Evolutionary conservation across 106 monocot genomes (phyloP).

Genomic region (Dioscorea zingiberensis): DNA sequence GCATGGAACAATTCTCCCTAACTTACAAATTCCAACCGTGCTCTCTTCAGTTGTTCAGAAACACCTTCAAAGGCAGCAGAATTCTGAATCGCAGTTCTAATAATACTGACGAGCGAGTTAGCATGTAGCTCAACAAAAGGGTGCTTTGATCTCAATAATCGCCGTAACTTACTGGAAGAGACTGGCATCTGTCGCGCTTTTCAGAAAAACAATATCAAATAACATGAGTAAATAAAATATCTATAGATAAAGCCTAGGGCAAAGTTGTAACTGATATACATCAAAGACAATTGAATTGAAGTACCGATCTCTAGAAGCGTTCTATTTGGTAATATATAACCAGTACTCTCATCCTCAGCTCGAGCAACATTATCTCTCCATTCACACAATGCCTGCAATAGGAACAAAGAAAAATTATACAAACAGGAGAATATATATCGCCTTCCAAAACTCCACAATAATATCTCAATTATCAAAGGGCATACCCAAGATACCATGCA

Average conservation of each 20-base stretch:
- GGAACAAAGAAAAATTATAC: not conserved
- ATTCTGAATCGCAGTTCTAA: slow-evolving; percentile 42
- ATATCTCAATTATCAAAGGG: too few relatives aligned
- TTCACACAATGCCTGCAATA: slow-evolving; percentile 52
- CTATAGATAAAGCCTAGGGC: not conserved
- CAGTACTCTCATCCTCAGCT: slow-evolving; percentile 95
- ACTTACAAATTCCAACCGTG: slow-evolving; percentile 44
- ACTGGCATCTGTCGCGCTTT: slow-evolving; percentile 87
- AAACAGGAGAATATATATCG: too few relatives aligned
- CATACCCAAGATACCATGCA: too few relatives aligned
- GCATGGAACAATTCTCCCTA: not conserved
- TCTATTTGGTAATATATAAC: slow-evolving; percentile 90
- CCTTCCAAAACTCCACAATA: too few relatives aligned
- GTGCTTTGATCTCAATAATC: slow-evolving; percentile 72
- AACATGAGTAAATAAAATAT: not conserved
- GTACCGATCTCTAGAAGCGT: slow-evolving; percentile 81
- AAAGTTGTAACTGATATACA: slow-evolving; percentile 1
- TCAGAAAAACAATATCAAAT: slow-evolving; percentile 6
- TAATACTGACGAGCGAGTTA: slow-evolving; percentile 31
- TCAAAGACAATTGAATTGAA: not conserved
- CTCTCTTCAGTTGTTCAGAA: slow-evolving; percentile 53
- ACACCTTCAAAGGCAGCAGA: slow-evolving; percentile 57
- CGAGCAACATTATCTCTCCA: slow-evolving; percentile 93
- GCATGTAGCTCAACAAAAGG: slow-evolving; percentile 59
- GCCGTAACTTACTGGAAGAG: slow-evolving; percentile 39